Evolutionary conservation across 257 asterid species (phyloP).

Genomic region (Ophiorrhiza pumila): DNA sequence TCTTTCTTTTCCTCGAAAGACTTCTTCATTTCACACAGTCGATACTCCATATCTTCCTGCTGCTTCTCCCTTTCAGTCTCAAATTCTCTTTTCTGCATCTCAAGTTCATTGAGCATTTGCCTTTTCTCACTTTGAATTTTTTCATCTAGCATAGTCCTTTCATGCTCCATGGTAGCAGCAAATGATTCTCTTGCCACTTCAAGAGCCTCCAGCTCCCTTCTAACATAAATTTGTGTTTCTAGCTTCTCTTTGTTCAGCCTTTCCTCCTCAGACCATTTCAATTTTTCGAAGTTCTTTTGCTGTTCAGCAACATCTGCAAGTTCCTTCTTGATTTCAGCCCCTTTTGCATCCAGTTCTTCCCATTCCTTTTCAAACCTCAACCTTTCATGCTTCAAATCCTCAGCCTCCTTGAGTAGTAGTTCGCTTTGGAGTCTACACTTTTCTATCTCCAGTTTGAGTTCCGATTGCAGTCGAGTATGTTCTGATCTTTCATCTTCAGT

Average conservation of each 20-base stretch:
- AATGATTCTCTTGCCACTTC: constrained; percentile 68
- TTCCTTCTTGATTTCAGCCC: constrained; percentile 61
- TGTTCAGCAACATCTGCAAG: constrained; percentile 51
- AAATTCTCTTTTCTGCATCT: constrained; percentile 64
- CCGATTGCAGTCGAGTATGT: constrained; percentile 61
- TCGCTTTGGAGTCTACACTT: constrained; percentile 67
- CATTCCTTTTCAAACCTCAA: constrained; percentile 91
- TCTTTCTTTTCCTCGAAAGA: constrained; percentile 64
- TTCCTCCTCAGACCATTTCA: constrained; percentile 59
- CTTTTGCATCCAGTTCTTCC: constrained; percentile 84
- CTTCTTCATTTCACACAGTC: constrained; percentile 51
- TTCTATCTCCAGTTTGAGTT: constrained; percentile 82
- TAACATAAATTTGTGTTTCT: constrained; percentile 58
- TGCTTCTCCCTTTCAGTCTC: constrained; percentile 56
- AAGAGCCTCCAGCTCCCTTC: constrained; percentile 75
- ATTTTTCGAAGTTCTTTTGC: constrained; percentile 50
- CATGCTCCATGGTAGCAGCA: constrained; percentile 76
- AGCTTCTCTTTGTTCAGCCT: constrained; percentile 64
- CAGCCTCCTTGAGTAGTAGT: constrained; percentile 63
- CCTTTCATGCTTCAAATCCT: constrained; percentile 76
- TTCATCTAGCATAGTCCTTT: constrained; percentile 59
- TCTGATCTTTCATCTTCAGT: constrained; percentile 86
- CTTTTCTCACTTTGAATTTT: constrained; percentile 49
- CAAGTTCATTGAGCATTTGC: constrained; percentile 62
- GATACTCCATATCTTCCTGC: constrained; percentile 74